Conservation (phyloP, 441 rosid species). For the Pelargonium fulgidum region DNA sequence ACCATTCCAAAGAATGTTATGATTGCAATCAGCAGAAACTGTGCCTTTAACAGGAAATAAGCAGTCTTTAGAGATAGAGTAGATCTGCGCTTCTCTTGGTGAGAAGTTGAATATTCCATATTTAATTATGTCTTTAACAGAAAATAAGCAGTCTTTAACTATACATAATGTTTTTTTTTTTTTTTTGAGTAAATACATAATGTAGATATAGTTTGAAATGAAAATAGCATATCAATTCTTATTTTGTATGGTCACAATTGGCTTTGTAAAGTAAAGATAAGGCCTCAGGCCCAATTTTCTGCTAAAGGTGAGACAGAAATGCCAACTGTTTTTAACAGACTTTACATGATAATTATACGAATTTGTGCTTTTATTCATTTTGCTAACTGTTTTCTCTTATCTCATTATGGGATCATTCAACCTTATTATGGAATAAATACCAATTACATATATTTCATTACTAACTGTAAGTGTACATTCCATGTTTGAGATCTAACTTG, state of each 20-base stretch:
- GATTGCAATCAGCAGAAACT: too few species aligned
- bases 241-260: constrained; percentile 1
- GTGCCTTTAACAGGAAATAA: not conserved
- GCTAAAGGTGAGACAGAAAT: constrained; percentile 8
- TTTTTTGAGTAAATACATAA: too few species aligned
- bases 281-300: not conserved
- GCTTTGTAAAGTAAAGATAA: constrained; percentile 3
- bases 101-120: not conserved
- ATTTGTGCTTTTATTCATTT: too few species aligned
- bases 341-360: too few species aligned
- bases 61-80: not conserved
- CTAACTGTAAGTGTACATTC: constrained; percentile 14
- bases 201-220: not conserved
- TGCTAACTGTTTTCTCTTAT: too few species aligned
- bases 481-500: constrained; percentile 11
- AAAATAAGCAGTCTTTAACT: too few species aligned
- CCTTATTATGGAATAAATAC: not conserved
- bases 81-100: not conserved
- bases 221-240: not conserved
- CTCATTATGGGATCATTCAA: too few species aligned
- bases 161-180: too few species aligned
- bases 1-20: too few species aligned
- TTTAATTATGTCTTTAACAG: too few species aligned
- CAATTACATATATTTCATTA: constrained; percentile 12
- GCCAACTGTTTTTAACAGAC: constrained; percentile 2